Base-by-base conservation (phyloP, 1,284 basidiomycete genomes). In the Neonothopanus nambi region DNA sequence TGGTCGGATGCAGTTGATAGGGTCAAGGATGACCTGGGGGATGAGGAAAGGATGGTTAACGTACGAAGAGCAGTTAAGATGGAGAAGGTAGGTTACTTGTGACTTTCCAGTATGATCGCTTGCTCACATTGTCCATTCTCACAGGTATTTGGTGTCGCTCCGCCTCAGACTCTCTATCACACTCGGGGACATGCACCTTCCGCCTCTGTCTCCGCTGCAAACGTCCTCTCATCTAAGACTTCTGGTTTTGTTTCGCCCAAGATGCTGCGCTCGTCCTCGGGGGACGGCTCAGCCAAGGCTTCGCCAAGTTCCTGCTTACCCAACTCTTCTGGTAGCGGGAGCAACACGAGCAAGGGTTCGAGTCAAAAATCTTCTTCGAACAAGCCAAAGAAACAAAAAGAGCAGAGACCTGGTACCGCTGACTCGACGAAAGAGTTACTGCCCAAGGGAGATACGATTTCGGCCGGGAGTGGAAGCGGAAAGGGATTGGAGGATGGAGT, bases 31-130 rank as follows among this genome's bases (percentile, higher is more conserved):
- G 83, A 87, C 54, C 74, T 91, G 45, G 78, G 82, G 58, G 80
- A 81, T 24, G 76, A 72, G 58, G 89, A 91, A 64, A 89, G 89
- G 70, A 85, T 86, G 13, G 78, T 87, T 63, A 89, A 87, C 61
- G 89, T 92, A 45, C 77, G 84, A 50, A 72, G 89, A 45, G 89
- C 89, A 28, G 75, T 85, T 62, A 92, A 92, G 71, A 91, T 92
- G 88, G 88, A 91, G 69, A 86, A 87, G 82, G 89, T 88, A n/a
- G n/a, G n/a, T n/a, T n/a, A 53, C 41, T 75, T 68, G 18, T 6
- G 9, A 6, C 28, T 20, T 45, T 36, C 21, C 13, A 44, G 47
- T 37, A 48, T 46, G 24, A 18, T 15, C 42, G 47, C 43, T 37
- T 54, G 33, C 40, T 33, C 45, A 40, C 21, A 54, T 51, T 28